These are phyloP conservation scores for Colletotrichum siamense DNA, from an alignment of 2,329 filamentous ascomycete genomes.

Conservation along the genomic window DNA sequence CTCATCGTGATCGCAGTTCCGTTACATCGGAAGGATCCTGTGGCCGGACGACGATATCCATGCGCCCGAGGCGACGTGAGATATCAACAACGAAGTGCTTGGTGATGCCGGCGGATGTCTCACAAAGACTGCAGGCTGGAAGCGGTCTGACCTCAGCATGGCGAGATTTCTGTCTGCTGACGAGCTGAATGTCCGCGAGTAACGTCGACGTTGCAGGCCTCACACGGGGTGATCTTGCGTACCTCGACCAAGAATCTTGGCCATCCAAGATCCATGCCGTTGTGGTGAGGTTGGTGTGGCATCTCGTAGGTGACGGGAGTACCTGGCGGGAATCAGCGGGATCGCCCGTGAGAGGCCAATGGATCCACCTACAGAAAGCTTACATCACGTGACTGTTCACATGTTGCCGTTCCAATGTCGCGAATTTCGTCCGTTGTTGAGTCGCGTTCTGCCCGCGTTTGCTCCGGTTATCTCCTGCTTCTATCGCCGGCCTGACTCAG, in stretches of 20 bases:
- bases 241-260: not conserved
- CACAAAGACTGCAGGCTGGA: constrained; percentile 1
- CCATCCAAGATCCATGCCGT: not conserved
- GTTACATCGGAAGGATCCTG: not conserved
- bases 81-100: not conserved
- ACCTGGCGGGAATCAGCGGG: constrained; percentile 9
- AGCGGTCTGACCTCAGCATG: constrained; percentile 19
- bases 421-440: not conserved
- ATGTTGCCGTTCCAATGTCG: not conserved
- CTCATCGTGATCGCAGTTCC: not conserved
- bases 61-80: not conserved
- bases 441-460: not conserved
- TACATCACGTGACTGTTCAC: not conserved
- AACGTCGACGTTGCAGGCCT: not conserved
- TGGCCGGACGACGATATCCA: not conserved
- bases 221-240: not conserved
- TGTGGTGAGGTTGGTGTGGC: not conserved
- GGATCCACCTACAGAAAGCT: not conserved
- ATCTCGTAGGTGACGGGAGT: not conserved
- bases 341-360: not conserved
- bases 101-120: constrained; percentile 8
- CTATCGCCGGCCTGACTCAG: constrained; percentile 3
- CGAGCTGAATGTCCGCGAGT: not conserved
- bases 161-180: constrained; percentile 2
- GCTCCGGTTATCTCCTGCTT: not conserved